Base-by-base conservation (phyloP, 2,329 filamentous ascomycete genomes). In the Westerdykella aurantiaca region DNA sequence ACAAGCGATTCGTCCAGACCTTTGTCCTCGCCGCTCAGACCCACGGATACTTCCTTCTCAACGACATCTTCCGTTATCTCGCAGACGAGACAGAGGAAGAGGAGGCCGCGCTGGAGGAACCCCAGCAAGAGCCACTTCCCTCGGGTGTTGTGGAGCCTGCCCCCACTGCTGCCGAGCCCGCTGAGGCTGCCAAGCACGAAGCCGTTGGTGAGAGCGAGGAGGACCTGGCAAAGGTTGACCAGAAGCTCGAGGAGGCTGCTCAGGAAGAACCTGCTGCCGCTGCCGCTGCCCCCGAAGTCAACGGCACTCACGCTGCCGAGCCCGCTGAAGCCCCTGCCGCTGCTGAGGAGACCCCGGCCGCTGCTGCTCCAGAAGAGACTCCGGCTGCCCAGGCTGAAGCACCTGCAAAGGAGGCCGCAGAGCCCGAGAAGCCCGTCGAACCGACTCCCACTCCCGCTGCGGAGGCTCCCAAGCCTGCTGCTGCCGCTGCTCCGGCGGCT, bases 11-110 rank as follows among this genome's bases (percentile, higher is more conserved):
- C 64, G 86, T 90, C 34, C 93, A 98, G 77, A 97, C 91, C 41
- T 98, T 98, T 59, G 88, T 98, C 50, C 86, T 98, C 50, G 93
- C 93, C 39, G 83, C 91, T 69, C 93, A 98, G 73, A 88, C 88
- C 39, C 95, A 91, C 45, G 93, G 93, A 52, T 98, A 97, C 76
- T 98, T 95, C 60, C 91, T 98, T 29, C 80, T 98, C 58, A 98
- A 98, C 70, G 93, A 98, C 64, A 95, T 98, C 67, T 88, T 97
- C 75, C 81, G 93, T 58, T 97, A 94, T 71, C 83, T 98, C 54
- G 82, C 85, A 52, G 88, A 93, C 49, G 86, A 91, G 58, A 78
- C 78, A 34, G 89, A 96, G 48, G 87, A 81, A 56, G 76, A 81
- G 38, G 70, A 74, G 37, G 25, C 25, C 7, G 10, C 33, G 4